These are phyloP conservation scores for Cladosporium sp. DNA, from an alignment of 2,329 filamentous ascomycete genomes.

Conservation along the genomic window DNA sequence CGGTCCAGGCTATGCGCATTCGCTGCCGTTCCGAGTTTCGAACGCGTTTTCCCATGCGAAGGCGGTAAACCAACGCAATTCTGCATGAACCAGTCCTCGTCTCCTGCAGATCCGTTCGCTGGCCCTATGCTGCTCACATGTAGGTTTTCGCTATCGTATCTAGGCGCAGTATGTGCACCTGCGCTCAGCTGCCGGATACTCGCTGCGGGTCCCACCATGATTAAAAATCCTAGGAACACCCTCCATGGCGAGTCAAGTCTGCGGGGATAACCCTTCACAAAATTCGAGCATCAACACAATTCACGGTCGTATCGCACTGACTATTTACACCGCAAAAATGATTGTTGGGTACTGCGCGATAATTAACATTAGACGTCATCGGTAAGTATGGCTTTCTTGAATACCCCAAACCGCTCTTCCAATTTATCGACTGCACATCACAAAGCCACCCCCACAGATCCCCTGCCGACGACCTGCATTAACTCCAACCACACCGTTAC, in stretches of 20 bases:
- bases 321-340: background rate
- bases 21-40: background rate
- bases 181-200: background rate
- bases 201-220: conserved; percentile 6
- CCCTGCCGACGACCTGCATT: background rate
- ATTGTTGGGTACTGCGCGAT: too few species aligned
- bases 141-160: background rate
- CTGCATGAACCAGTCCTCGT: conserved; percentile 8
- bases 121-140: background rate
- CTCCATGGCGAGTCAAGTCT: conserved; percentile 1
- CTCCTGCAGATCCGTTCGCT: background rate
- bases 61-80: background rate
- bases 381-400: background rate
- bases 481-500: background rate
- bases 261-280: conserved; percentile 1
- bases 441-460: background rate
- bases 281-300: background rate
- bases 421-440: background rate
- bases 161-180: background rate
- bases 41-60: background rate
- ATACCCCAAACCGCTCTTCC: background rate
- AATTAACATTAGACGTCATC: background rate
- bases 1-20: background rate
- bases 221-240: background rate
- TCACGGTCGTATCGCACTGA: background rate